A percentile compares a stretch with the other conserved stretches of the same genome.
These are phyloP conservation scores for Gloeostereum incarnatum DNA, from an alignment of 768 basidiomycete species.

Conservation along the genomic window DNA sequence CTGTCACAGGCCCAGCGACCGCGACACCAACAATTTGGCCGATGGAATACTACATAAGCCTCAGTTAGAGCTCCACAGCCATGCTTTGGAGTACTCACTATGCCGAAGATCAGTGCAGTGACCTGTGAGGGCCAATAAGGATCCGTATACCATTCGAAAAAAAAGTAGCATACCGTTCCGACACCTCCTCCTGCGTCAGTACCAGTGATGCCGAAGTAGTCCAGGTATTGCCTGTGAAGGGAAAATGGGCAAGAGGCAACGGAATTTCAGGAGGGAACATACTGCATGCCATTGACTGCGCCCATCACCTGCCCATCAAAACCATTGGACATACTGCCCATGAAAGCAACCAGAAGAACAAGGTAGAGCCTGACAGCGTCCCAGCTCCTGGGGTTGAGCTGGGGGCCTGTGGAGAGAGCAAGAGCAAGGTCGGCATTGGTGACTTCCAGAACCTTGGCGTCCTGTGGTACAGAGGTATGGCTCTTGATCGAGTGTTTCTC, in stretches of 20 bases:
- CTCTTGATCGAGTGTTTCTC: neutral
- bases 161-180: slow-evolving; percentile 16
- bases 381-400: slow-evolving; percentile 25
- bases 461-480: neutral
- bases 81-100: slow-evolving; percentile 18
- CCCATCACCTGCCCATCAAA: slow-evolving; percentile 42
- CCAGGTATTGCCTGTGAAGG: slow-evolving; percentile 25
- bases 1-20: slow-evolving; percentile 31
- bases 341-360: slow-evolving; percentile 31
- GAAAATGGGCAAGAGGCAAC: neutral
- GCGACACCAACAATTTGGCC: slow-evolving; percentile 27
- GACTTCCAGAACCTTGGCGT: slow-evolving; percentile 18
- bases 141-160: neutral
- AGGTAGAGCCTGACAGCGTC: slow-evolving; percentile 31
- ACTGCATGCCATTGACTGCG: slow-evolving; percentile 39
- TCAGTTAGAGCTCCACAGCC: neutral
- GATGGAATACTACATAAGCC: slow-evolving; percentile 1
- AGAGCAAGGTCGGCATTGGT: slow-evolving; percentile 33
- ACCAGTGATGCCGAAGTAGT: slow-evolving; percentile 30
- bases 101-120: slow-evolving; percentile 36
- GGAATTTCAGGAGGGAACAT: slow-evolving; percentile 8
- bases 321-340: slow-evolving; percentile 36
- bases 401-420: slow-evolving; percentile 32
- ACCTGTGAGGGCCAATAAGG: neutral
- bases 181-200: slow-evolving; percentile 31